Evolutionary conservation across 176 grass and related monocot genomes (phyloP), one percentile per base, ranked within the genome.

Genomic region (Aegilops longissima): DNA sequence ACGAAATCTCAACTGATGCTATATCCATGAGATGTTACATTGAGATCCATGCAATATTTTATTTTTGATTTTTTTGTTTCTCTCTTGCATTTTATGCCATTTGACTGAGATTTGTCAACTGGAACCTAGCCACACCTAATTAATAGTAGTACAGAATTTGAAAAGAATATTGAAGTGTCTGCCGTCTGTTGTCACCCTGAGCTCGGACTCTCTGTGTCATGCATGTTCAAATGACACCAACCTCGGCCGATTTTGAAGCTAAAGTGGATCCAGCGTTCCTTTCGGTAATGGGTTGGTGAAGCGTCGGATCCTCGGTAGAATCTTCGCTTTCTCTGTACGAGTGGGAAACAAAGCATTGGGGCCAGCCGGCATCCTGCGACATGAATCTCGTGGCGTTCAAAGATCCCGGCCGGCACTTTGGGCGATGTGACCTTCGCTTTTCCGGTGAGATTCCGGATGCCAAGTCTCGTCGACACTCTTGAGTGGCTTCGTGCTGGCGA

Each of bases 401-500:
- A 83, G 69, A 83, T 74, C 52, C 68, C 12, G 13, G 18, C 40
- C 12, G 13, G 18, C 40, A 51, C 59, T 76, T 84, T 65, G 27
- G 27, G 42, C 21, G 40, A 51, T 44, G 40, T 74, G 61, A 77
- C 66, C 83, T 51, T n/a, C 39, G 39, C 30, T 35, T 56, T 72
- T 11, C 5, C 58, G 9, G 39, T 1, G 8, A 52, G 40, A 66
- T 61, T 70, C 20, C 4, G 25, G 4, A 30, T 49, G 58, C 70
- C 8, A 63, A 51, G 40, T 75, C 72, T 75, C 42, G 3, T 16
- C 59, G 38, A 66, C 83, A 84, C 18, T 47, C 70, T 64, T 65
- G 56, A 40, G 58, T 49, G 80, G 44, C 31, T 82, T 56, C 21
- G 45, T 82, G 66, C 80, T 82, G 66, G 80, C 80, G 54, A 18